phyloP scores from a whole-genome alignment of 2,329 filamentous ascomycete genomes.

The Trichoderma koningiopsis region DNA sequence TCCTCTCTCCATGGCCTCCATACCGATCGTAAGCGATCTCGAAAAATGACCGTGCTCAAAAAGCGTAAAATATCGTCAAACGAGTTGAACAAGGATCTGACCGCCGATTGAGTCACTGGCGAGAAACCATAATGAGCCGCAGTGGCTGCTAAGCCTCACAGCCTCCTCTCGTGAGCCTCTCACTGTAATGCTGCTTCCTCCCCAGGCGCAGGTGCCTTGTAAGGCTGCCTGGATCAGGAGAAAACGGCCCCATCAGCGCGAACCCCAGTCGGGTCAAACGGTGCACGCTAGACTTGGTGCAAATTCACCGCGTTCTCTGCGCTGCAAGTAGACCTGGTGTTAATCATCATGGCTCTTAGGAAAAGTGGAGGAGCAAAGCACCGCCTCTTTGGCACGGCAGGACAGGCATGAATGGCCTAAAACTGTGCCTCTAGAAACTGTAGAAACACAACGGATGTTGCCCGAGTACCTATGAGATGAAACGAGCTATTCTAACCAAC shows the following conservation, averaged over 20 bases:
- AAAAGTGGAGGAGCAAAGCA: neutral
- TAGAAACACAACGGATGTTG: neutral
- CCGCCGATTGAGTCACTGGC: constrained; percentile 19
- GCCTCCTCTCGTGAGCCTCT: neutral
- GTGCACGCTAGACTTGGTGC: neutral
- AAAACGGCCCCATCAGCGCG: neutral
- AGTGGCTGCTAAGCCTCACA: constrained; percentile 7
- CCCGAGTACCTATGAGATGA: neutral
- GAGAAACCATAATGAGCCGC: neutral
- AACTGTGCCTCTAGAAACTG: neutral
- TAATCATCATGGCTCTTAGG: neutral
- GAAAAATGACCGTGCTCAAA: neutral
- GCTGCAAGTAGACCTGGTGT: neutral
- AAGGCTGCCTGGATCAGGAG: constrained; percentile 16
- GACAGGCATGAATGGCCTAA: neutral
- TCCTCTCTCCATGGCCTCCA: neutral
- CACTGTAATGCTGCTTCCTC: accelerated
- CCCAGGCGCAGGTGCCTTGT: neutral
- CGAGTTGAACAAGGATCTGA: neutral
- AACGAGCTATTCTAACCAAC: too few relatives aligned
- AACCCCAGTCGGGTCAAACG: neutral
- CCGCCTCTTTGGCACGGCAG: neutral
- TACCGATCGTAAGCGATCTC: neutral
- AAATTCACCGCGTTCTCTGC: neutral
- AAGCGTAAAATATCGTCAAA: neutral